A percentile compares a stretch with the other conserved stretches of the same genome.
phyloP scores from a whole-genome alignment of 1,139 yeast species.

The Sugiyamaella xylanicola region DNA sequence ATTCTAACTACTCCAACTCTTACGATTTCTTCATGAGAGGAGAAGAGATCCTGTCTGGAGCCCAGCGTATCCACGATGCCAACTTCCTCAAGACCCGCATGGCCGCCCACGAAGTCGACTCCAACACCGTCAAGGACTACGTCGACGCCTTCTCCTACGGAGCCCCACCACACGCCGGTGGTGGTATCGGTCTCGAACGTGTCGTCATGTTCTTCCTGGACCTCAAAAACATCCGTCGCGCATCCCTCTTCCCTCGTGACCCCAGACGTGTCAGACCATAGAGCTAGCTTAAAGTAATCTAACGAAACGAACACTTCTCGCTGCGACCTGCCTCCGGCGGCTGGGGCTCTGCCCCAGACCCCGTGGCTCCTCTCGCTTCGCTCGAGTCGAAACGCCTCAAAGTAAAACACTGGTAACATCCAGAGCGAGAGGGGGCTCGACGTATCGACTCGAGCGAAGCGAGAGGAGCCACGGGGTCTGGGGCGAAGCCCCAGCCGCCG shows the following conservation, averaged over 20 bases:
- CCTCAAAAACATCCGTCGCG: conserved; percentile 94
- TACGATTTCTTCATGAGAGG: conserved; percentile 99
- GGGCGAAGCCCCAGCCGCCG: background rate
- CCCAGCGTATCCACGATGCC: conserved; percentile 97
- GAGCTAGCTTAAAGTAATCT: conserved; percentile 9
- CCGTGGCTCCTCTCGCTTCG: conserved; percentile 1
- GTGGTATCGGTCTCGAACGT: conserved; percentile 98
- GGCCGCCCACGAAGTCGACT: conserved; percentile 79
- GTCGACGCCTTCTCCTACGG: conserved; percentile 92
- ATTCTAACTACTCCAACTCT: conserved; percentile 84
- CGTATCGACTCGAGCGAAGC: background rate
- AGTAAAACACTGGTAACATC: no score
- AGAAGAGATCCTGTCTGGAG: conserved; percentile 97
- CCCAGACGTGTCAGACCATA: conserved; percentile 88
- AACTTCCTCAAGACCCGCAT: conserved; percentile 79
- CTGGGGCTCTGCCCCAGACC: background rate
- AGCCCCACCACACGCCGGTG: conserved; percentile 99
- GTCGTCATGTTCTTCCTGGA: conserved; percentile 98
- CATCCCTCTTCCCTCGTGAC: conserved; percentile 98
- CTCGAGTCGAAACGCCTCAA: background rate
- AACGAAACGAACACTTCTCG: no score
- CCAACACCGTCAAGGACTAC: conserved; percentile 79
- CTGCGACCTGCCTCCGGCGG: conserved; percentile 1
- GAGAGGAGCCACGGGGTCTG: background rate
- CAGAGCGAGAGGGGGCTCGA: background rate